Percentiles rank a stretch among this genome's conserved stretches.
These are phyloP conservation scores for Balakata baccata DNA, from an alignment of 345 rosid genomes.

Conservation along the genomic window DNA sequence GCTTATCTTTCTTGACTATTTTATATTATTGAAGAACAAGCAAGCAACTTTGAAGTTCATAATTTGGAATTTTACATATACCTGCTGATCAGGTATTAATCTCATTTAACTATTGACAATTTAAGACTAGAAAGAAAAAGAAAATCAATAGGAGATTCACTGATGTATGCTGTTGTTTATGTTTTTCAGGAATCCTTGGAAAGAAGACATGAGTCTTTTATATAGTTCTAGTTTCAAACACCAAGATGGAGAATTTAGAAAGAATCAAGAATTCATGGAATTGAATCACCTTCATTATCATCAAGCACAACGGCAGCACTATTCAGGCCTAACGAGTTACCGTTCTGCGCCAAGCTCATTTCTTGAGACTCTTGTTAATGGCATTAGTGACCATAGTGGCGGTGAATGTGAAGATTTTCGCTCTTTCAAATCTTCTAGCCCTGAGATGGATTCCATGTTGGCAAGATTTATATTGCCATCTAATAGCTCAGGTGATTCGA, in stretches of 20 bases:
- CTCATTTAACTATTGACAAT: conserved; percentile 1
- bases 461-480: conserved; percentile 26
- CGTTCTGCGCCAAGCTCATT: conserved; percentile 49
- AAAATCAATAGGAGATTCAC: not conserved
- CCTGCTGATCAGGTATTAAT: not conserved
- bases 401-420: conserved; percentile 29
- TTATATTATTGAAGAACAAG: conserved; percentile 1
- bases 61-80: conserved; percentile 2
- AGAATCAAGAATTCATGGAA: conserved; percentile 39
- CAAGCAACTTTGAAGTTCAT: conserved; percentile 11
- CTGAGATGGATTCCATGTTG: conserved; percentile 44
- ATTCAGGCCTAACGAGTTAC: conserved; percentile 32
- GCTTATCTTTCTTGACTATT: conserved; percentile 8
- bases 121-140: not conserved
- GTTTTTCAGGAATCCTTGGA: conserved; percentile 3
- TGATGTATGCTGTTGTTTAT: not conserved
- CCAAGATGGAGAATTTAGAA: conserved; percentile 40
- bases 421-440: conserved; percentile 37
- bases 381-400: conserved; percentile 10
- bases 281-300: conserved; percentile 17
- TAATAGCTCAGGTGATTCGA: conserved; percentile 33
- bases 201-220: conserved; percentile 43
- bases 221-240: conserved; percentile 32
- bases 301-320: not conserved
- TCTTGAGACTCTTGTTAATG: conserved; percentile 30